Conservation (phyloP, 2,329 filamentous ascomycete species). For the Aspergillus unguis region DNA sequence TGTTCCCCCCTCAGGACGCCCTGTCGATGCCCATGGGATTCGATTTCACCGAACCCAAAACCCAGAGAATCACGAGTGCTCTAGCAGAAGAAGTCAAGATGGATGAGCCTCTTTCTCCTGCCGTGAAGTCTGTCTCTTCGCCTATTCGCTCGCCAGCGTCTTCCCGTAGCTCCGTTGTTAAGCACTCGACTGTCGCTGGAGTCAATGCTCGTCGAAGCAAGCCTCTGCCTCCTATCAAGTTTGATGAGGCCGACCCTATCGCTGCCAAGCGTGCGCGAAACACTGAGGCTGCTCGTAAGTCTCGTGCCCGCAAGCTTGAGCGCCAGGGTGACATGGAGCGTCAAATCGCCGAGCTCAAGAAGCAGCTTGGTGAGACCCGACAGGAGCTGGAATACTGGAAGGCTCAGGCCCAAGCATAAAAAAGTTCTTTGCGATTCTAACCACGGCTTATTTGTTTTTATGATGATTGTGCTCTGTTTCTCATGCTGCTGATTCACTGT, state of each 20-base stretch:
- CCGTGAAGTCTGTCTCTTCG: slow-evolving; percentile 38
- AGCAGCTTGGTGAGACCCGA: slow-evolving; percentile 35
- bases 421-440: slow-evolving; percentile 12
- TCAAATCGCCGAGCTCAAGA: slow-evolving; percentile 66
- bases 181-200: slow-evolving; percentile 67
- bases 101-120: slow-evolving; percentile 21
- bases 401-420: slow-evolving; percentile 26
- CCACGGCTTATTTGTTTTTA: background rate
- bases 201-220: slow-evolving; percentile 74
- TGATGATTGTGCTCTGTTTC: slow-evolving; percentile 13
- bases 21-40: slow-evolving; percentile 20
- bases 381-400: slow-evolving; percentile 40
- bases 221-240: slow-evolving; percentile 72
- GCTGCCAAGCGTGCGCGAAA: slow-evolving; percentile 93
- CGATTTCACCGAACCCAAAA: slow-evolving; percentile 23
- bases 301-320: slow-evolving; percentile 78
- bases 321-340: slow-evolving; percentile 71
- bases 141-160: slow-evolving; percentile 38
- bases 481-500: slow-evolving; percentile 18
- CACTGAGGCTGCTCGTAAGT: slow-evolving; percentile 89
- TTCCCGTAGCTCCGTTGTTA: slow-evolving; percentile 48
- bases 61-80: background rate
- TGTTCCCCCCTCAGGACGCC: slow-evolving; percentile 44
- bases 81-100: slow-evolving; percentile 21
- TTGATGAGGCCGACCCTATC: slow-evolving; percentile 70